Percentiles rank a stretch among this genome's conserved stretches.
These are phyloP conservation scores for Hypoxylon sp. DNA, from an alignment of 2,329 filamentous ascomycete genomes.

Conservation along the genomic window DNA sequence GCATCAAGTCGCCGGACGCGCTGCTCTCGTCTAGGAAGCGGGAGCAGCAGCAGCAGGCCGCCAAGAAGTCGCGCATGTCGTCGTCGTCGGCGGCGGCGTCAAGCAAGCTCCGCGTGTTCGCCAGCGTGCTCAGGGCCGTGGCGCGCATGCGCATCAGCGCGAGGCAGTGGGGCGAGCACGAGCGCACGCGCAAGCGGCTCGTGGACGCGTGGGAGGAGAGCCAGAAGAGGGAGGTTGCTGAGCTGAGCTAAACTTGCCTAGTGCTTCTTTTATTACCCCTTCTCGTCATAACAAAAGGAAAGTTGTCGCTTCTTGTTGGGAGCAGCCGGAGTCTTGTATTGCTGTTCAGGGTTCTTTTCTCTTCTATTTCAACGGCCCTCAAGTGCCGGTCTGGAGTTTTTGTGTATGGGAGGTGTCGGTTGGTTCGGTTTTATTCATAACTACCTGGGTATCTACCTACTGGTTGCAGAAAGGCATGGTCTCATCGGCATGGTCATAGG, in stretches of 20 bases:
- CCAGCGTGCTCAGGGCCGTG: slow-evolving; percentile 60
- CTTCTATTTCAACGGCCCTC: too few relatives aligned
- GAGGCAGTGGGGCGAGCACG: slow-evolving; percentile 59
- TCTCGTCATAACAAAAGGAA: too few relatives aligned
- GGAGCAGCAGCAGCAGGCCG: slow-evolving; percentile 36
- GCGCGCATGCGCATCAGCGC: slow-evolving; percentile 60
- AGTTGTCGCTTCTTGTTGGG: background rate
- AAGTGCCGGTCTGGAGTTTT: background rate
- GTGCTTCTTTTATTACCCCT: background rate
- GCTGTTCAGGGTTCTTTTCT: too few relatives aligned
- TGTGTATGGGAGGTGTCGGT: background rate
- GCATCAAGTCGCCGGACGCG: slow-evolving; percentile 47
- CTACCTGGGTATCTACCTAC: too few relatives aligned
- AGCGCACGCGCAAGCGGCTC: slow-evolving; percentile 58
- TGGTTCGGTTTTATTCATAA: background rate
- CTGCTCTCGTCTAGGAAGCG: slow-evolving; percentile 44
- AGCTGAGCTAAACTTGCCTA: background rate
- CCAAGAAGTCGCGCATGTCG: background rate
- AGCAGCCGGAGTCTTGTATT: background rate
- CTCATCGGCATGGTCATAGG: slow-evolving; percentile 18
- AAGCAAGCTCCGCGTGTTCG: slow-evolving; percentile 54
- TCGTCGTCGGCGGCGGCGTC: slow-evolving; percentile 5
- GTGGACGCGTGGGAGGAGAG: slow-evolving; percentile 55
- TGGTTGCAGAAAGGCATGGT: background rate
- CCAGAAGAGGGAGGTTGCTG: slow-evolving; percentile 19